Evolutionary conservation across 805 yeast genomes (phyloP).

Genomic region (Candida nonsorbophila): DNA sequence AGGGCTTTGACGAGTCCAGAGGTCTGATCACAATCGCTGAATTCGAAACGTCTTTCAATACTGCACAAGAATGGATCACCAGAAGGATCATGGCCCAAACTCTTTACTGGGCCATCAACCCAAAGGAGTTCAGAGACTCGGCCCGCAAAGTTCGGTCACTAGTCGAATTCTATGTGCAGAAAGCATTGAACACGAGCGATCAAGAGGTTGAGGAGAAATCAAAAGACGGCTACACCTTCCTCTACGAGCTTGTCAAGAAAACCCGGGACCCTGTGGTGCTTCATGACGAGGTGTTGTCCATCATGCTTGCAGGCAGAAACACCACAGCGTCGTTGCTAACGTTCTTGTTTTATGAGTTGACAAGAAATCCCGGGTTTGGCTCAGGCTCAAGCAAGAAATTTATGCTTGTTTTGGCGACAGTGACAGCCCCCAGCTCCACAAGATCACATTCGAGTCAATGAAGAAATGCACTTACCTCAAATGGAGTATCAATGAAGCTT

Average conservation of each 20-base stretch:
- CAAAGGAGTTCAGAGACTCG: conserved; percentile 27
- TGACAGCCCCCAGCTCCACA: conserved; percentile 12
- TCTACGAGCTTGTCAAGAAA: conserved; percentile 33
- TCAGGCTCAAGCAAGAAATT: conserved; percentile 22
- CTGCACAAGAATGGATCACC: conserved; percentile 24
- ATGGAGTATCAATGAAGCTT: conserved; percentile 22
- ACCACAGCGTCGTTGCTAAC: conserved; percentile 31
- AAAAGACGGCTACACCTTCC: conserved; percentile 21
- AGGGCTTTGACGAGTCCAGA: background rate
- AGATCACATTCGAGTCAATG: conserved; percentile 26
- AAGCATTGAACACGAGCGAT: conserved; percentile 22
- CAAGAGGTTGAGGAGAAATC: conserved; percentile 23
- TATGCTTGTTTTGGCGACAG: conserved; percentile 20
- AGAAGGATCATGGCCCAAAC: conserved; percentile 26
- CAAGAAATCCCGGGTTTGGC: conserved; percentile 26
- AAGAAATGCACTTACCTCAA: conserved; percentile 28
- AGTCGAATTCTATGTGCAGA: conserved; percentile 23
- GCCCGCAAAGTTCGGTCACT: conserved; percentile 25
- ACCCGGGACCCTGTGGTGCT: conserved; percentile 30
- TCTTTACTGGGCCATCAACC: conserved; percentile 21
- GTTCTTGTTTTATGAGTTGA: conserved; percentile 22
- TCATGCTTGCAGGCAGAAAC: conserved; percentile 34
- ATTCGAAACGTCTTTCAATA: conserved; percentile 26
- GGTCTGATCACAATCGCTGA: too few species aligned
- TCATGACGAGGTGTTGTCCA: conserved; percentile 34